Evolutionary conservation across 345 rosid genomes (phyloP).

Genomic region (Bruguiera sexangula): DNA sequence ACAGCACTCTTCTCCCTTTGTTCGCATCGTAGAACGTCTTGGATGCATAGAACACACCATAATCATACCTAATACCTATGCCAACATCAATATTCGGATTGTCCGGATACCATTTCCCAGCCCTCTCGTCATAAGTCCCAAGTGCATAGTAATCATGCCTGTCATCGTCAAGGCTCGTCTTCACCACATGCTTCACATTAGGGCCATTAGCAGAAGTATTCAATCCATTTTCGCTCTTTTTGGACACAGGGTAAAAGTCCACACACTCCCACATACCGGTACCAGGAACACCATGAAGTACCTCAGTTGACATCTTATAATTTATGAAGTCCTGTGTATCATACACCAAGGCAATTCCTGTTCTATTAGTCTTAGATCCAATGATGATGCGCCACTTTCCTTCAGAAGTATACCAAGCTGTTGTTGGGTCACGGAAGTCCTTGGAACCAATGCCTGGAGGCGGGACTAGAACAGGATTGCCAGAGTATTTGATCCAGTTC

Average conservation of each 20-base stretch:
- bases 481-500: slow-evolving; percentile 61
- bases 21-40: slow-evolving; percentile 63
- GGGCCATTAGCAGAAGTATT: slow-evolving; percentile 52
- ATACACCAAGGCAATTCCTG: slow-evolving; percentile 65
- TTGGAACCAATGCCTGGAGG: slow-evolving; percentile 53
- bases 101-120: slow-evolving; percentile 51
- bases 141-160: slow-evolving; percentile 60
- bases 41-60: slow-evolving; percentile 65
- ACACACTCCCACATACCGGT: slow-evolving; percentile 99
- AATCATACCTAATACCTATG: slow-evolving; percentile 62
- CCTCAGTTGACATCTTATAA: slow-evolving; percentile 29
- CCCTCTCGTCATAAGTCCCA: slow-evolving; percentile 52
- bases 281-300: slow-evolving; percentile 58
- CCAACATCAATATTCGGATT: slow-evolving; percentile 55
- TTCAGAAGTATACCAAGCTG: slow-evolving; percentile 71
- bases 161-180: slow-evolving; percentile 59
- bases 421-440: slow-evolving; percentile 96
- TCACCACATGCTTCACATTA: slow-evolving; percentile 55
- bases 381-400: slow-evolving; percentile 82
- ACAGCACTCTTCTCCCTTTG: slow-evolving; percentile 48
- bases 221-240: slow-evolving; percentile 29
- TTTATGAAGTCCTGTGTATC: slow-evolving; percentile 72
- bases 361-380: slow-evolving; percentile 67
- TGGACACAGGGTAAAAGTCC: slow-evolving; percentile 61
- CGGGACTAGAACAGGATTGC: slow-evolving; percentile 73